These are phyloP conservation scores for Breviolum minutum DNA, from an alignment of 73 alveolate genomes.

Conservation along the genomic window DNA sequence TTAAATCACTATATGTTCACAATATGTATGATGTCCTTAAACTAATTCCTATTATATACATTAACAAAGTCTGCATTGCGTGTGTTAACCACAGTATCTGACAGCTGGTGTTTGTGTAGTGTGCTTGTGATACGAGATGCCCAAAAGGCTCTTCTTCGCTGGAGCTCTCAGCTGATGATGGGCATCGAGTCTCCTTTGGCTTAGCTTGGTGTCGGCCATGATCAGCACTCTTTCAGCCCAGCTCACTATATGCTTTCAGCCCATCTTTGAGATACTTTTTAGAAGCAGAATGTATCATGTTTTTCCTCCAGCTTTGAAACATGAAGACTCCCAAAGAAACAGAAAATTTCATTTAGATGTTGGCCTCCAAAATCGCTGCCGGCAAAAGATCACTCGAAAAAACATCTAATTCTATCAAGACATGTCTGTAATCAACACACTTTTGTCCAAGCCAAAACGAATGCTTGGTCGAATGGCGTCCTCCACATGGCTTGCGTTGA, in stretches of 20 bases:
- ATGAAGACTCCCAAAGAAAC: neutral
- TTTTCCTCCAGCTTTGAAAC: too few relatives aligned
- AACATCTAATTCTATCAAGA: neutral
- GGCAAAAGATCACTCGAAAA: neutral
- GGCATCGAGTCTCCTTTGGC: slow-evolving; percentile 39
- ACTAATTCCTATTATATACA: too few relatives aligned
- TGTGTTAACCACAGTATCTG: too few relatives aligned
- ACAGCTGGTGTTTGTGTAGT: too few relatives aligned
- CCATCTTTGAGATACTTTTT: too few relatives aligned
- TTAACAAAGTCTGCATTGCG: too few relatives aligned
- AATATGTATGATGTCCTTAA: too few relatives aligned
- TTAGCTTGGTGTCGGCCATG: too few relatives aligned
- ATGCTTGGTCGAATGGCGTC: neutral
- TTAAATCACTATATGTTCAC: too few relatives aligned
- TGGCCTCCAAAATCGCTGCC: neutral
- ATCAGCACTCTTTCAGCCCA: too few relatives aligned
- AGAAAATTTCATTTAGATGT: neutral
- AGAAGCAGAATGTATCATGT: too few relatives aligned
- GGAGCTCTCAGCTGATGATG: slow-evolving; percentile 29
- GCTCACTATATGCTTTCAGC: too few relatives aligned
- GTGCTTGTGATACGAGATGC: neutral
- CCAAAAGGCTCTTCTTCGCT: slow-evolving; percentile 84
- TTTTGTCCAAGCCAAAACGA: neutral
- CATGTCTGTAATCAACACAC: neutral
- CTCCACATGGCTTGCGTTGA: slow-evolving; percentile 24